These are phyloP conservation scores for Zancudomyces culisetae DNA, from an alignment of 371 early-diverging fungal species.

Conservation along the genomic window DNA sequence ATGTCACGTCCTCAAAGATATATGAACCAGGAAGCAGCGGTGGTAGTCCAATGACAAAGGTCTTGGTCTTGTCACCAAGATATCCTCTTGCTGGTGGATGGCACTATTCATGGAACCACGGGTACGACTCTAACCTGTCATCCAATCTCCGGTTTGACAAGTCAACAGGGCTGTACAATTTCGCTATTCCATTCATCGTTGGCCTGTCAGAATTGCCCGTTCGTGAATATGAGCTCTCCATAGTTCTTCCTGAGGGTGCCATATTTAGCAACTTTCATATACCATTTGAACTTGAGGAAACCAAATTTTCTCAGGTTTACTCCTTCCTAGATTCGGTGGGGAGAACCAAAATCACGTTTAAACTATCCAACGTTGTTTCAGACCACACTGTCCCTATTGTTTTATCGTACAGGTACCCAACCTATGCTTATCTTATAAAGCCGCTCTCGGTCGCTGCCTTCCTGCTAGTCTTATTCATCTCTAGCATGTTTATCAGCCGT, in stretches of 20 bases:
- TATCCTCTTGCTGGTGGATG: slow-evolving; percentile 91
- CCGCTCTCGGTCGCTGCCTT: slow-evolving; percentile 9
- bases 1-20: slow-evolving; percentile 79
- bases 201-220: slow-evolving; percentile 39
- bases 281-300: slow-evolving; percentile 12
- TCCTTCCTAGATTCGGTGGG: slow-evolving; percentile 21
- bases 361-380: slow-evolving; percentile 1
- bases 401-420: slow-evolving; percentile 7
- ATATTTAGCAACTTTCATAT: slow-evolving; percentile 28
- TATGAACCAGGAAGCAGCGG: slow-evolving; percentile 1
- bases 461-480: slow-evolving; percentile 15
- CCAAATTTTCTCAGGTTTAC: slow-evolving; percentile 4
- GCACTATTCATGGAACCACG: slow-evolving; percentile 84
- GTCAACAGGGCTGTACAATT: slow-evolving; percentile 25
- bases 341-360: slow-evolving; percentile 12
- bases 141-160: slow-evolving; percentile 29
- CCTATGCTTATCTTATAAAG: slow-evolving; percentile 10
- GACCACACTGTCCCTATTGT: background rate
- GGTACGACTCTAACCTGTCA: slow-evolving; percentile 56
- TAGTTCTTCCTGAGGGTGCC: slow-evolving; percentile 87
- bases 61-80: slow-evolving; percentile 61
- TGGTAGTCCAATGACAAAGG: slow-evolving; percentile 18
- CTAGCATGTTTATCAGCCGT: too few relatives aligned
- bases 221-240: slow-evolving; percentile 38
- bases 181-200: slow-evolving; percentile 49